These are phyloP conservation scores for Fomitiporia mediterranea DNA, from an alignment of 1,284 basidiomycete genomes.

Conservation along the genomic window DNA sequence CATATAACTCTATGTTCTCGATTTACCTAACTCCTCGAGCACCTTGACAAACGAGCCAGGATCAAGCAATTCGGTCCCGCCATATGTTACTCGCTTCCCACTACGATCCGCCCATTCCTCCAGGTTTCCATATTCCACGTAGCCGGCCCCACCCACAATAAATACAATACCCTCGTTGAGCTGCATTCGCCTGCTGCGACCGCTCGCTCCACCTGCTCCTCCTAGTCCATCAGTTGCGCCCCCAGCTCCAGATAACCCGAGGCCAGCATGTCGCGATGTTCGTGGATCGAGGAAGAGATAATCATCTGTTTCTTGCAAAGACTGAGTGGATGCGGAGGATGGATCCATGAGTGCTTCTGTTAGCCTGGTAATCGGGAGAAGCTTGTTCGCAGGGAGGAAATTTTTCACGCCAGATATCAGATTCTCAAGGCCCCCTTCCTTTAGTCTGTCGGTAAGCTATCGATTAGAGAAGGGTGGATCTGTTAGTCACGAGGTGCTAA, in stretches of 20 bases:
- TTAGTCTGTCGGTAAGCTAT: conserved; percentile 86
- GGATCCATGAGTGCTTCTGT: conserved; percentile 98
- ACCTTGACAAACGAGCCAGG: conserved; percentile 80
- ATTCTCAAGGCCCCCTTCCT: conserved; percentile 94
- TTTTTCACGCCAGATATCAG: conserved; percentile 98
- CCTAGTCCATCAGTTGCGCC: conserved; percentile 31
- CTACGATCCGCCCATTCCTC: conserved; percentile 83
- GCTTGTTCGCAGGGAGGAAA: conserved; percentile 94
- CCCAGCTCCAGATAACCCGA: conserved; percentile 46
- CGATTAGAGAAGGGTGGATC: conserved; percentile 14
- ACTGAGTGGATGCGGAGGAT: conserved; percentile 85
- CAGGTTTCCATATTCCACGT: conserved; percentile 96
- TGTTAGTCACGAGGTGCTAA: conserved; percentile 7
- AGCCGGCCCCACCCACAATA: conserved; percentile 93
- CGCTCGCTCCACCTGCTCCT: conserved; percentile 40
- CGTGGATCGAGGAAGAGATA: conserved; percentile 94
- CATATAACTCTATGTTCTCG: conserved; percentile 13
- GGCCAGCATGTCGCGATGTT: conserved; percentile 54
- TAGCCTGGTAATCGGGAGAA: conserved; percentile 88
- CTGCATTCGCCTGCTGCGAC: conserved; percentile 59
- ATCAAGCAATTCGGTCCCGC: conserved; percentile 92
- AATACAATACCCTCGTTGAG: conserved; percentile 92
- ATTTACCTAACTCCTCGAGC: conserved; percentile 59
- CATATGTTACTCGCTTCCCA: conserved; percentile 88
- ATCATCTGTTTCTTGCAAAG: conserved; percentile 94